These are phyloP conservation scores for Mycosphaerelloides madeirae DNA, from an alignment of 2,329 filamentous ascomycete species.

Conservation along the genomic window DNA sequence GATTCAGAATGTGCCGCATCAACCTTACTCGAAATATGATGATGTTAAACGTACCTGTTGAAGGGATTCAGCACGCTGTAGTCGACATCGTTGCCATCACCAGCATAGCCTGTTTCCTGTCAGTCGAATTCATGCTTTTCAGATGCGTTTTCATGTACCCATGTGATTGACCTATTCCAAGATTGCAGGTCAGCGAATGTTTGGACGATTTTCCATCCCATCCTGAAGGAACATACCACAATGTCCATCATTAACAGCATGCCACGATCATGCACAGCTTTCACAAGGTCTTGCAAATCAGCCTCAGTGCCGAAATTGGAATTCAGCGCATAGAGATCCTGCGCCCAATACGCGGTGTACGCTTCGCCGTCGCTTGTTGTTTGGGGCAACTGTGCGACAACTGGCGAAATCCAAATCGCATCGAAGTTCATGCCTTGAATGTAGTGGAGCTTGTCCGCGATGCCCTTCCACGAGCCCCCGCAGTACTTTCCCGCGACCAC, in stretches of 20 bases:
- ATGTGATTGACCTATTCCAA: constrained; percentile 56
- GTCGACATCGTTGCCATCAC: constrained; percentile 46
- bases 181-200: too few species aligned
- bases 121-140: background rate
- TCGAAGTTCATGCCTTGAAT: constrained; percentile 41
- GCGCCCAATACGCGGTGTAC: constrained; percentile 52
- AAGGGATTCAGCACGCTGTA: constrained; percentile 53
- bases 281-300: constrained; percentile 55
- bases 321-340: constrained; percentile 53
- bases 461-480: constrained; percentile 40
- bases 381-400: constrained; percentile 39
- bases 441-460: constrained; percentile 40
- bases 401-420: constrained; percentile 47
- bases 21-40: too few species aligned
- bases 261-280: constrained; percentile 50
- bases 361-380: constrained; percentile 40
- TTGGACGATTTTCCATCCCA: too few species aligned
- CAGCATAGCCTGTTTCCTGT: constrained; percentile 37
- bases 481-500: constrained; percentile 30
- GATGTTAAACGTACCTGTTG: too few species aligned
- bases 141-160: constrained; percentile 8
- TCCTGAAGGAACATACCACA: too few species aligned
- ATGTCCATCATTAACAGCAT: constrained; percentile 61
- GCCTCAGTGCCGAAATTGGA: constrained; percentile 54
- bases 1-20: too few species aligned